These are phyloP conservation scores for Haberlea rhodopensis DNA, from an alignment of 257 asterid genomes.

Conservation along the genomic window DNA sequence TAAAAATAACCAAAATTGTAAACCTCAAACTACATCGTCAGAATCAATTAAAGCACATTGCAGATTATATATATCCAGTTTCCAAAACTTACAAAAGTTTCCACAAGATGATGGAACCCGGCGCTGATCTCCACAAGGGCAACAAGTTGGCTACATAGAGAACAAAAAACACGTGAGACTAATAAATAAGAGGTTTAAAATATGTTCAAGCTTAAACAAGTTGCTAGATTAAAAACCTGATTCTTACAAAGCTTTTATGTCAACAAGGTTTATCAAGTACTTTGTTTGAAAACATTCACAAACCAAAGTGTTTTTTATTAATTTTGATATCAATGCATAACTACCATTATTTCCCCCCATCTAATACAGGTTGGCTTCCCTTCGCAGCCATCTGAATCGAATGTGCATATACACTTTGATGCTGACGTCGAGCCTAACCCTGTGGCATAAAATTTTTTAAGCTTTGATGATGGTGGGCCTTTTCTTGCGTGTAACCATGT, in stretches of 20 bases:
- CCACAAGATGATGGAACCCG: constrained; percentile 99
- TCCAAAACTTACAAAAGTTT: constrained; percentile 70
- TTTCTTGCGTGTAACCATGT: too few relatives aligned
- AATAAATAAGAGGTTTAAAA: neutral
- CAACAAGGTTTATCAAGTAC: neutral
- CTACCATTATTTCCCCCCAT: too few relatives aligned
- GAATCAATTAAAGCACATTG: constrained; percentile 13
- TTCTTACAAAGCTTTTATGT: neutral
- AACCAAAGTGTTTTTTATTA: neutral
- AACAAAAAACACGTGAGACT: constrained; percentile 16
- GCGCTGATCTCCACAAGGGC: constrained; percentile 96
- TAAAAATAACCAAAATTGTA: constrained; percentile 32
- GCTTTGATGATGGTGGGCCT: too few relatives aligned
- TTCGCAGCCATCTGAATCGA: too few relatives aligned
- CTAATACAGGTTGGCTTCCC: too few relatives aligned
- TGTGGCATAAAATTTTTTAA: too few relatives aligned
- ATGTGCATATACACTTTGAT: too few relatives aligned
- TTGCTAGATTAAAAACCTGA: neutral
- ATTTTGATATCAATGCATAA: too few relatives aligned
- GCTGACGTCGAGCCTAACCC: too few relatives aligned
- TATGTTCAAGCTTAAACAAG: neutral
- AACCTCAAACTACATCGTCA: constrained; percentile 17
- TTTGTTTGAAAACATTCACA: neutral
- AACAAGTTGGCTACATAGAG: constrained; percentile 77
- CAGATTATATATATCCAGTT: constrained; percentile 11